These are phyloP conservation scores for Candida xyloterini DNA, from an alignment of 805 yeast species.

Conservation along the genomic window DNA sequence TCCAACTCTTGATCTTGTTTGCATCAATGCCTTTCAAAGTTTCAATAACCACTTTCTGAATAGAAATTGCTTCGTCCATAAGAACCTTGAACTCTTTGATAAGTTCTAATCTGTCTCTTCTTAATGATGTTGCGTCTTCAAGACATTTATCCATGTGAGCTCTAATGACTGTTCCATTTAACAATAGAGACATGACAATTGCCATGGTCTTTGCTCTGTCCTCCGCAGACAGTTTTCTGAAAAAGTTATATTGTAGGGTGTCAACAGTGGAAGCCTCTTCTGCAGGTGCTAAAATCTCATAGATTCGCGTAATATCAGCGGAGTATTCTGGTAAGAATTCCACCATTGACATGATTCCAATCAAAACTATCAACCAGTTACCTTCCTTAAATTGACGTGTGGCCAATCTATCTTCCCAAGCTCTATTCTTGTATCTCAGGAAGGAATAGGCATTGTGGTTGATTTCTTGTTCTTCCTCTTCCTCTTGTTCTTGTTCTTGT, in stretches of 20 bases:
- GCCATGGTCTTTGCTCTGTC: constrained; percentile 56
- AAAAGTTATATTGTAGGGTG: constrained; percentile 54
- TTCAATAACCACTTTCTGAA: constrained; percentile 41
- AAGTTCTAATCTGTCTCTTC: constrained; percentile 66
- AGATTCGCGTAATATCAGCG: constrained; percentile 47
- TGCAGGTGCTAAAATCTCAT: constrained; percentile 56
- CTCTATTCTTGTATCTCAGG: constrained; percentile 53
- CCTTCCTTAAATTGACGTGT: constrained; percentile 79
- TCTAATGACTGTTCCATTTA: constrained; percentile 58
- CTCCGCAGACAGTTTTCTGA: constrained; percentile 45
- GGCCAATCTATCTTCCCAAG: constrained; percentile 78
- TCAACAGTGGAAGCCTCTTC: constrained; percentile 46
- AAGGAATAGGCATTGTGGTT: constrained; percentile 43
- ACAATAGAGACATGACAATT: constrained; percentile 61
- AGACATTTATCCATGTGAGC: constrained; percentile 63
- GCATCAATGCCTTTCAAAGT: constrained; percentile 29
- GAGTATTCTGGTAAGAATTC: constrained; percentile 56
- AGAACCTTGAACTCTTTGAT: constrained; percentile 56
- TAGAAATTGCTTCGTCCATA: constrained; percentile 48
- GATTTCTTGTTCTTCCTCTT: constrained; percentile 27
- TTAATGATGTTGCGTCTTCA: constrained; percentile 57
- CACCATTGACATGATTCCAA: constrained; percentile 67
- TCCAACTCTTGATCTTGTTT: constrained; percentile 19
- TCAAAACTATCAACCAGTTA: constrained; percentile 73
- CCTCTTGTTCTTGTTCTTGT: constrained; percentile 23